Evolutionary conservation across 129 eudicot genomes (phyloP), one percentile per base, ranked within the genome.

Genomic region (Dittrichia graveolens): DNA sequence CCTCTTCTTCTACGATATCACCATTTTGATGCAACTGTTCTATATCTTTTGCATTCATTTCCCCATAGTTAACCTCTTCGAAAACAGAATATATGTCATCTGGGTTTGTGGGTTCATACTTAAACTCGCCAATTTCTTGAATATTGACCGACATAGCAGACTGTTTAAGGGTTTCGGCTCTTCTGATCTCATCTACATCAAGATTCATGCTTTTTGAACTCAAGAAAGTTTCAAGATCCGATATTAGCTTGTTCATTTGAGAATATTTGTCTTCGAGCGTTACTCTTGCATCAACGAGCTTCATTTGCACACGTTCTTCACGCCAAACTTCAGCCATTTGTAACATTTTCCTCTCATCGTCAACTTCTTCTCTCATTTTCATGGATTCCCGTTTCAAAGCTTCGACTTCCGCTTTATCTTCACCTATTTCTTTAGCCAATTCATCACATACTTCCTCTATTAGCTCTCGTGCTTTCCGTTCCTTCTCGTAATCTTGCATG

Each of bases 301-400:
- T 93, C 96, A 93, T 84, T 66, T 93, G 98, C 13, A 93, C 96
- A 2, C 98, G 92, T 63, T 93, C 98, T 83, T 93, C 98, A 16
- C 98, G 90, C 98, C 98, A 93, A 18, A 90, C 96, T 85, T 93
- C 98, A 1, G 98, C 96, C 92, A 93, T 93, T 68, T 93, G 98
- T 76, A 93, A 71, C 95, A 93, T 93, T 75, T 83, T 90, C 75
- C 96, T 86, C 80, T 93, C 98, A 12, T 93, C 98, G 12, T 93
- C 98, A n/a, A 90, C 95, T 82, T 93, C 98, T 74, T 93, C 95
- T 7, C 86, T 78, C 72, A 93, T 70, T 74, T 77, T 90, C 85
- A 84, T 73, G 5, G 91, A 93, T 37, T 90, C 98, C 40, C 85
- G 82, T 79, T 88, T 93, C 13, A 93, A 72, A 40, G 83, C 95